Base-by-base conservation (phyloP, 106 monocot species). In the Allium cepa region DNA sequence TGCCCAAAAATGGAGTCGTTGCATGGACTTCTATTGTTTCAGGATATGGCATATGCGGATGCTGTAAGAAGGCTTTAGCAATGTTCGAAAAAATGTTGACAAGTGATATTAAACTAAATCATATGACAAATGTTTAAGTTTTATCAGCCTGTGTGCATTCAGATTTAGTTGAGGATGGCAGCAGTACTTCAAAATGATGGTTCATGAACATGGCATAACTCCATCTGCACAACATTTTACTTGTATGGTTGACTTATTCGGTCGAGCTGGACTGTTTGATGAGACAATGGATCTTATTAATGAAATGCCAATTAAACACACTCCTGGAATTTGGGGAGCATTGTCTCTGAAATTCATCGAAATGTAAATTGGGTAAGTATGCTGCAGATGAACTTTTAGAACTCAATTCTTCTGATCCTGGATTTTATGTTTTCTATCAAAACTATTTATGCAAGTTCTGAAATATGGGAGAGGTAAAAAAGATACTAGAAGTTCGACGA, bases 401-500 rank as follows among this genome's bases (percentile, higher is more conserved):
- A 60, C 74, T 74, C 55, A 67, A 74, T 60, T 28, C 66, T 36
- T 59, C 57, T 60, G 71, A 71, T 48, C 71, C 71, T 11, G 71
- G 71, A 8, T 71, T 71, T 50, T 71, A 71, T 60, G 71, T 71
- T 13, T 36, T 71, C 17, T 71, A 49, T 71, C 71, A 12, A 71
- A 71, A 14, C 59, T 59, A 4, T 71, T 60, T 71, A 60, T 60
- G 26, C 22, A 22, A 22, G 22, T 22, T 0, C 22, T 22, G 22
- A 22, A 22, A 22, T 22, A 22, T 22, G 22, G 22, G 22, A 22
- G 22, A 22, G 22, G 22, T 22, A 22, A 22, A 22, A 22, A 22
- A 22, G 22, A 22, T 22, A 22, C 22, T 22, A 22, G 22, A 22
- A 22, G 22, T 22, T 22, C 22, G 22, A 22, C 22, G 22, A 22